Conservation (phyloP, 169 alveolate species). For the Babesia divergens region DNA sequence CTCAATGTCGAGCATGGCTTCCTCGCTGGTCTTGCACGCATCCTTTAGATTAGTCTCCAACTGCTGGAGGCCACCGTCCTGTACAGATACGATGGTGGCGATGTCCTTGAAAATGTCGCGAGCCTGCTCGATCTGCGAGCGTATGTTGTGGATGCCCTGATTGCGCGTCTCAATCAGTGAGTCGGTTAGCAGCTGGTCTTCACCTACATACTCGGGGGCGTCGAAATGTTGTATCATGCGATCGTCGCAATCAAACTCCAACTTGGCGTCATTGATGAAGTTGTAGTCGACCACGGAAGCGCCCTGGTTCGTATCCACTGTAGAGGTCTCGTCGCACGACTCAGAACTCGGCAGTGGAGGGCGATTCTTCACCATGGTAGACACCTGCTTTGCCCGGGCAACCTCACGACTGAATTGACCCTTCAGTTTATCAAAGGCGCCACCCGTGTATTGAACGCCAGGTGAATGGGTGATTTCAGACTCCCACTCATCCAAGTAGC, state of each 20-base stretch:
- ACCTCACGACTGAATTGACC: slow-evolving; percentile 55
- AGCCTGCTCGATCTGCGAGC: slow-evolving; percentile 52
- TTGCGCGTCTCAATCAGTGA: slow-evolving; percentile 33
- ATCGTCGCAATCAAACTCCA: slow-evolving; percentile 18
- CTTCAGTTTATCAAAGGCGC: slow-evolving; percentile 19
- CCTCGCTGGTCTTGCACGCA: slow-evolving; percentile 30
- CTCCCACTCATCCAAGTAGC: slow-evolving; percentile 59
- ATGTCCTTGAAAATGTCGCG: slow-evolving; percentile 50
- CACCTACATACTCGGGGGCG: not conserved
- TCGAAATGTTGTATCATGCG: slow-evolving; percentile 19
- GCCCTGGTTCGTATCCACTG: slow-evolving; percentile 17
- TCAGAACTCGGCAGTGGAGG: slow-evolving; percentile 1
- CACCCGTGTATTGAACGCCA: slow-evolving; percentile 6
- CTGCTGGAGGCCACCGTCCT: slow-evolving; percentile 56
- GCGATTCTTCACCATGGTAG: slow-evolving; percentile 23
- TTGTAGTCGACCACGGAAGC: slow-evolving; percentile 16
- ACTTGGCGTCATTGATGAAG: slow-evolving; percentile 42
- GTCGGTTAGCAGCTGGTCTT: slow-evolving; percentile 26
- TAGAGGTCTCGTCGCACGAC: slow-evolving; percentile 22
- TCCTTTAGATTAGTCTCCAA: slow-evolving; percentile 42
- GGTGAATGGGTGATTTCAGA: slow-evolving; percentile 53
- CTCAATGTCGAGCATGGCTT: slow-evolving; percentile 18
- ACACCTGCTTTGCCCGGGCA: slow-evolving; percentile 15
- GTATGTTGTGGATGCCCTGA: slow-evolving; percentile 34
- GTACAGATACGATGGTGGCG: slow-evolving; percentile 59